Percentiles rank a stretch among this genome's conserved stretches.
phyloP scores from a whole-genome alignment of 1,139 yeast species.

The Kurtzmaniella quercitrusa region DNA sequence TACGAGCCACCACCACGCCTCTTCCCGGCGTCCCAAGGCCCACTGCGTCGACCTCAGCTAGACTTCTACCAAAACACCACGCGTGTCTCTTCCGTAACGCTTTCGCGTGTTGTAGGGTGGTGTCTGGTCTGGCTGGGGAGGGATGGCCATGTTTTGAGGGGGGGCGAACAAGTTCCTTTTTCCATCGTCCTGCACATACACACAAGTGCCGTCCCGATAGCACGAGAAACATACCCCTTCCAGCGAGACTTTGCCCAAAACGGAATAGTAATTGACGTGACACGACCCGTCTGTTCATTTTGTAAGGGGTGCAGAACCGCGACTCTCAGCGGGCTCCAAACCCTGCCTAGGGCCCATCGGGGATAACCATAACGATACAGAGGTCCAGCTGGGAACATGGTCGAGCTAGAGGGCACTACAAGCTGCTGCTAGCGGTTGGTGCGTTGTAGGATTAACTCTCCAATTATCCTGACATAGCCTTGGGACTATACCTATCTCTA shows the following conservation, averaged over 20 bases:
- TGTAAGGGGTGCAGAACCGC: neutral
- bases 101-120: neutral
- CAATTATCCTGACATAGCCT: too few relatives aligned
- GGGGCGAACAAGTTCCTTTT: neutral
- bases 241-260: neutral
- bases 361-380: neutral
- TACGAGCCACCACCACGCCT: neutral
- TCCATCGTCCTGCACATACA: neutral
- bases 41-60: neutral
- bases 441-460: too few relatives aligned
- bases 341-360: neutral
- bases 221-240: neutral
- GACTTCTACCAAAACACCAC: neutral
- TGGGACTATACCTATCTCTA: too few relatives aligned
- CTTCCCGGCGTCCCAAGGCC: neutral
- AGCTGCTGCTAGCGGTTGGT: too few relatives aligned
- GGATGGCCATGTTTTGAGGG: neutral
- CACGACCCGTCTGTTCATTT: neutral
- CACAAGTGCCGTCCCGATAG: neutral
- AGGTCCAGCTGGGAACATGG: too few relatives aligned
- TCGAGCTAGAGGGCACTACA: too few relatives aligned
- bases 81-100: neutral
- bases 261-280: constrained; percentile 2
- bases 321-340: too few relatives aligned
- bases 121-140: neutral